phyloP scores from a whole-genome alignment of 140 eudicot species.

The Bidens hawaiensis region DNA sequence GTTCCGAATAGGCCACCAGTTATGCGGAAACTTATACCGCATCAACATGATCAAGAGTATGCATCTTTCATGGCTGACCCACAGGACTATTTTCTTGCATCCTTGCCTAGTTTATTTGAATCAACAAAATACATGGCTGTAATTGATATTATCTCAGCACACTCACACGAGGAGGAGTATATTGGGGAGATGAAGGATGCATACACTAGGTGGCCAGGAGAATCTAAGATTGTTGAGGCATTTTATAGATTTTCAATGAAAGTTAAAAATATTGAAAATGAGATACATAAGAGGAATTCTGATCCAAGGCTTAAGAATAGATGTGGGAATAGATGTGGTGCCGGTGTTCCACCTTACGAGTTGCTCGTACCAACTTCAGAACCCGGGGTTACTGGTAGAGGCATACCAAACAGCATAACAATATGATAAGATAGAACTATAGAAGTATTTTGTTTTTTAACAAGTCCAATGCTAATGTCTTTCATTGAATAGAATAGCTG shows the following conservation, averaged over 20 bases:
- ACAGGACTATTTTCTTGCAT: conserved; percentile 51
- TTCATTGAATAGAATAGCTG: too few relatives aligned
- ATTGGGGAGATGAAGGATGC: conserved; percentile 47
- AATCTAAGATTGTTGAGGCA: conserved; percentile 44
- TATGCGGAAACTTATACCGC: conserved; percentile 69
- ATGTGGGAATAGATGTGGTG: too few relatives aligned
- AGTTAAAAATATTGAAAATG: conserved; percentile 44
- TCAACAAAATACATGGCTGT: conserved; percentile 55
- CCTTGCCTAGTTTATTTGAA: conserved; percentile 55
- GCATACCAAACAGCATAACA: conserved; percentile 55
- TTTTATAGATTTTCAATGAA: conserved; percentile 41
- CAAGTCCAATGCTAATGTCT: too few relatives aligned
- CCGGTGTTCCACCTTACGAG: conserved; percentile 58
- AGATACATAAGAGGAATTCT: conserved; percentile 47
- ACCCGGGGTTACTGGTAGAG: conserved; percentile 68
- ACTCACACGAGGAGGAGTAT: conserved; percentile 68
- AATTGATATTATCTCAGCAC: conserved; percentile 50
- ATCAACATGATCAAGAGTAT: conserved; percentile 62
- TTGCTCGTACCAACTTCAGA: conserved; percentile 59
- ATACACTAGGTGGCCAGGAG: conserved; percentile 48
- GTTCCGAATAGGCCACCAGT: conserved; percentile 87
- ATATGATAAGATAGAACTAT: too few relatives aligned
- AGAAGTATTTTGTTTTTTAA: too few relatives aligned
- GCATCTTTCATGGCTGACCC: conserved; percentile 53
- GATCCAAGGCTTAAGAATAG: conserved; percentile 52